Evolutionary conservation across 495 filamentous ascomycete genomes (phyloP).

Genomic region (Barbatosphaeria neglecta): DNA sequence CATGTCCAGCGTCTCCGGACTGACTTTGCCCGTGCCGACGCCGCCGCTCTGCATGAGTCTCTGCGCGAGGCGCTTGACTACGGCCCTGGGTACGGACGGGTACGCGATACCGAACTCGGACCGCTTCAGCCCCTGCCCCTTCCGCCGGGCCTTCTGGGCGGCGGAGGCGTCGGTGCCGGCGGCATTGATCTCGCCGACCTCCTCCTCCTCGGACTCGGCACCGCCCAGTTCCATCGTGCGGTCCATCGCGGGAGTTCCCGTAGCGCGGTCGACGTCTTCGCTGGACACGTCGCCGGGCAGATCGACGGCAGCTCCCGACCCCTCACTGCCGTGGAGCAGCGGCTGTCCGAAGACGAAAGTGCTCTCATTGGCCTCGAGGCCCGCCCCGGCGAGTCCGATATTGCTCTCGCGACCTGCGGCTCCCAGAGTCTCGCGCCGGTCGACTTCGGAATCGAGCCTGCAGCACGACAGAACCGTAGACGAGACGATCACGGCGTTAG

Average conservation of each 20-base stretch:
- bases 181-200: not conserved
- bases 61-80: constrained; percentile 66
- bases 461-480: not conserved
- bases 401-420: constrained; percentile 27
- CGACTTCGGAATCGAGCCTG: constrained; percentile 25
- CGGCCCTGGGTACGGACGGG: constrained; percentile 55
- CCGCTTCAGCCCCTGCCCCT: constrained; percentile 45
- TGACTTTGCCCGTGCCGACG: constrained; percentile 49
- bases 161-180: not conserved
- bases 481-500: too few relatives aligned
- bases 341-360: constrained; percentile 25
- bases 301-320: constrained; percentile 8
- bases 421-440: constrained; percentile 17
- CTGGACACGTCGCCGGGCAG: constrained; percentile 9
- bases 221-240: constrained; percentile 4
- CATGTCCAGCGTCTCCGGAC: constrained; percentile 56
- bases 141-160: constrained; percentile 17
- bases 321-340: constrained; percentile 1
- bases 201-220: constrained; percentile 1
- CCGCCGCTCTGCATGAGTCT: constrained; percentile 53
- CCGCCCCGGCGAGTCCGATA: constrained; percentile 31
- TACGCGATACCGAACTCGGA: constrained; percentile 66
- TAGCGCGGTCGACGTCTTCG: constrained; percentile 12
- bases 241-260: too few relatives aligned
- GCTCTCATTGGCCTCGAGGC: constrained; percentile 29